These are phyloP conservation scores for Colletotrichum sp. DNA, from an alignment of 2,329 filamentous ascomycete species.

Conservation along the genomic window DNA sequence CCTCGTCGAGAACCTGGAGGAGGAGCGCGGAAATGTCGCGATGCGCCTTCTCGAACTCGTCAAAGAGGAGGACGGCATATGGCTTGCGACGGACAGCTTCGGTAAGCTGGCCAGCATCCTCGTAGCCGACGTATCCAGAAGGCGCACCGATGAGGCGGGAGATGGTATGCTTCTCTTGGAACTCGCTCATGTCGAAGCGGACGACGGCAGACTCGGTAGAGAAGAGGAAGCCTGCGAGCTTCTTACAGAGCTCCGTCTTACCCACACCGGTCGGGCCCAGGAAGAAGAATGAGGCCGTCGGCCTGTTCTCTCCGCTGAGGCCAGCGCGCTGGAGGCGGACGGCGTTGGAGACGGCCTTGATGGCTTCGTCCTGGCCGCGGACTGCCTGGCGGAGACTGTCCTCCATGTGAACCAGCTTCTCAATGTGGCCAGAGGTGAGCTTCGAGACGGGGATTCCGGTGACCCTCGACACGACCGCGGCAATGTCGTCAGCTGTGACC, in stretches of 20 bases:
- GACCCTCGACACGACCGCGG: conserved; percentile 85
- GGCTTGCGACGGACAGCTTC: conserved; percentile 95
- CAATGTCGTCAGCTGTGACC: conserved; percentile 95
- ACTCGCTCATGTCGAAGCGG: conserved; percentile 97
- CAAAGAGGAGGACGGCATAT: conserved; percentile 92
- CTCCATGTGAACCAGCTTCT: conserved; percentile 96
- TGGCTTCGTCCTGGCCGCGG: conserved; percentile 91
- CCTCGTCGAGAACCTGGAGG: conserved; percentile 94
- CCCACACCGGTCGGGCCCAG: conserved; percentile 95
- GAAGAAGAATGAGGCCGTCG: conserved; percentile 96
- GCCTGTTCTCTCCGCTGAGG: conserved; percentile 87
- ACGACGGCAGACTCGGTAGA: conserved; percentile 90
- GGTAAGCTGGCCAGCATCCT: conserved; percentile 94
- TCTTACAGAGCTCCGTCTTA: conserved; percentile 97
- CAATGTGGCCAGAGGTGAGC: conserved; percentile 89
- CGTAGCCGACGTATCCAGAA: conserved; percentile 94
- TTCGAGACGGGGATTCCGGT: conserved; percentile 95
- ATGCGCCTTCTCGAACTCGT: conserved; percentile 98
- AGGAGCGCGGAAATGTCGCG: conserved; percentile 91
- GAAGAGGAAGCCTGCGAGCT: conserved; percentile 91
- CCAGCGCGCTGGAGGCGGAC: conserved; percentile 94
- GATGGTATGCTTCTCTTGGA: conserved; percentile 96
- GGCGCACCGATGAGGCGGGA: conserved; percentile 91
- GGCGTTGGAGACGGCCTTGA: conserved; percentile 89
- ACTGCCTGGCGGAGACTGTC: conserved; percentile 83